Conservation (phyloP, 176 grass and related monocot genomes). For the Ensete glaucum region DNA sequence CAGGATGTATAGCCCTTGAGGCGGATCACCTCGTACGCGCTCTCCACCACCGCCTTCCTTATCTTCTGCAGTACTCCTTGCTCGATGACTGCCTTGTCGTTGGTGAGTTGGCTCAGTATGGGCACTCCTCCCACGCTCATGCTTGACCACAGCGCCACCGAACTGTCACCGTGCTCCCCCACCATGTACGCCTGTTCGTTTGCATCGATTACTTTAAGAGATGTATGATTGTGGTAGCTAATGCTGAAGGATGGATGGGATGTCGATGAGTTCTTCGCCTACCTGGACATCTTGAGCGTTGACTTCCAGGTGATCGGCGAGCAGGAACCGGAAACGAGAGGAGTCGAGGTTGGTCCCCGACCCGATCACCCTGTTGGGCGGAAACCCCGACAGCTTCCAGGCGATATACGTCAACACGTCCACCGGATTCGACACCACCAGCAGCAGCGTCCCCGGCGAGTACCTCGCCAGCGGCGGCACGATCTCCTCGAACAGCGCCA, state of each 20-base stretch:
- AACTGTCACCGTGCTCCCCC: conserved; percentile 19
- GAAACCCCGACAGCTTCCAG: conserved; percentile 12
- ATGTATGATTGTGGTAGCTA: no score
- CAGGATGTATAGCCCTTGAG: conserved; percentile 19
- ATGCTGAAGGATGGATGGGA: not conserved
- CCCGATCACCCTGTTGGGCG: not conserved
- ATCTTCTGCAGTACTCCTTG: conserved; percentile 8
- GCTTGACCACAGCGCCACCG: conserved; percentile 20
- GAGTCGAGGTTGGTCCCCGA: conserved; percentile 6
- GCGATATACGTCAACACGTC: conserved; percentile 7
- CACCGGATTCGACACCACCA: conserved; percentile 12
- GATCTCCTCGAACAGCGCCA: not conserved
- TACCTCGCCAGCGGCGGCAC: conserved; percentile 1
- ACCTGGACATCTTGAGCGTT: conserved; percentile 12
- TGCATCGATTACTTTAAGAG: no score
- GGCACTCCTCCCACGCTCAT: conserved; percentile 15
- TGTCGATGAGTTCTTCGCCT: not conserved
- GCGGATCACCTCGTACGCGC: conserved; percentile 19
- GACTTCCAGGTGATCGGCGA: not conserved
- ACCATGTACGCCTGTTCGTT: conserved; percentile 7
- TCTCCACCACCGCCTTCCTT: conserved; percentile 15
- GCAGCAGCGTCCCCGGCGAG: conserved; percentile 1
- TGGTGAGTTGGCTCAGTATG: not conserved
- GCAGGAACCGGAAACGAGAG: not conserved
- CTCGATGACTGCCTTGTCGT: not conserved